Evolutionary conservation across 2,329 filamentous ascomycete species (phyloP).

Genomic region (Fusarium continuum): DNA sequence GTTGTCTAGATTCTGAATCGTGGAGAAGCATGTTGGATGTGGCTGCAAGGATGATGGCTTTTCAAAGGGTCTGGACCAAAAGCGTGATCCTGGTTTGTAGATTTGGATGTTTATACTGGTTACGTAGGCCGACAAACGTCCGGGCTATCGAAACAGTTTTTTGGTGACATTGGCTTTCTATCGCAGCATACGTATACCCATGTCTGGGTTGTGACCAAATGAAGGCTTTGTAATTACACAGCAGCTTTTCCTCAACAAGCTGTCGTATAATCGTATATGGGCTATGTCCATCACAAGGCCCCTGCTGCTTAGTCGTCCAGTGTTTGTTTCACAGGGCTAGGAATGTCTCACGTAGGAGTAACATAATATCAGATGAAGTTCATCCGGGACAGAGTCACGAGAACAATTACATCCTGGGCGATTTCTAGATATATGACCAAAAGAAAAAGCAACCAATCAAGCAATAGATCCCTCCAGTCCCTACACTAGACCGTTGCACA

Average conservation of each 20-base stretch:
- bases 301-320: neutral
- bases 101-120: slow-evolving; percentile 32
- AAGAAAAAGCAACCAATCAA: neutral
- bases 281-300: neutral
- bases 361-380: slow-evolving; percentile 11
- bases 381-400: neutral
- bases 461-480: neutral
- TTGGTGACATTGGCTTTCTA: slow-evolving; percentile 12
- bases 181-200: slow-evolving; percentile 22
- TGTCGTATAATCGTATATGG: neutral
- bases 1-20: slow-evolving; percentile 6
- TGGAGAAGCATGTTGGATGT: slow-evolving; percentile 5
- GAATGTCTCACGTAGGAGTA: slow-evolving; percentile 14
- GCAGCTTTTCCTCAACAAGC: neutral
- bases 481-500: slow-evolving; percentile 17
- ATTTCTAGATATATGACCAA: slow-evolving; percentile 2
- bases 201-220: slow-evolving; percentile 8
- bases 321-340: slow-evolving; percentile 11
- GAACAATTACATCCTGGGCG: neutral
- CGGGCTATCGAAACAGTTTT: slow-evolving; percentile 27
- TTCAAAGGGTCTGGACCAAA: slow-evolving; percentile 16
- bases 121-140: slow-evolving; percentile 18
- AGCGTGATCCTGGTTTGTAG: slow-evolving; percentile 26
- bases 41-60: slow-evolving; percentile 16
- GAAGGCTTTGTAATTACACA: slow-evolving; percentile 1